phyloP scores from a whole-genome alignment of 2,329 filamentous ascomycete species.

The Fusarium pseudonygamai region DNA sequence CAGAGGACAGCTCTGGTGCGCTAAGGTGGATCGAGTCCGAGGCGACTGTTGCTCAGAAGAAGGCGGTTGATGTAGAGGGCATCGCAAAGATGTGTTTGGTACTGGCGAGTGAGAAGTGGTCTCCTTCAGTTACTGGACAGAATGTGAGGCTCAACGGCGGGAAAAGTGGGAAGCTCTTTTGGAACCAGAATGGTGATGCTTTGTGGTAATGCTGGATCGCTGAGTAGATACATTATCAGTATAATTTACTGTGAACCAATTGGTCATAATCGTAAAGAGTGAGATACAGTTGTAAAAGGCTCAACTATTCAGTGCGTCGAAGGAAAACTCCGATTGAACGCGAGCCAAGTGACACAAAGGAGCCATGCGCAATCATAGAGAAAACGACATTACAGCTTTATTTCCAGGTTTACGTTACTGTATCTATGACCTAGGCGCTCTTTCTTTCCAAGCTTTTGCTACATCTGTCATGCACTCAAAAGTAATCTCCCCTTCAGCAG shows the following conservation, averaged over 20 bases:
- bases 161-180: not conserved
- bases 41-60: not conserved
- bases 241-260: too few species aligned
- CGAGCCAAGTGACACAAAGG: not conserved
- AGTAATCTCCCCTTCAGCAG: not conserved
- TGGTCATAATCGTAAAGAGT: too few species aligned
- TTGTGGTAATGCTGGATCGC: not conserved
- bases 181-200: not conserved
- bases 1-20: not conserved
- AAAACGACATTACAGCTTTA: fast-evolving
- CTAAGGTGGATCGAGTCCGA: not conserved
- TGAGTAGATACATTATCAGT: too few species aligned
- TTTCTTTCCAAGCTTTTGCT: not conserved
- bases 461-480: not conserved
- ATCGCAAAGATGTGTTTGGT: not conserved
- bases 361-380: too few species aligned
- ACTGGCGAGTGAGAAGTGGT: not conserved
- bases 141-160: fast-evolving
- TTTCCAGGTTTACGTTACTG: fast-evolving
- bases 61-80: not conserved
- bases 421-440: fast-evolving
- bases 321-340: too few species aligned
- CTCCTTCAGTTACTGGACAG: not conserved
- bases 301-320: too few species aligned
- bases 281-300: too few species aligned